Base-by-base conservation (phyloP, 2,329 filamentous ascomycete genomes). In the Fusarium xylarioides region DNA sequence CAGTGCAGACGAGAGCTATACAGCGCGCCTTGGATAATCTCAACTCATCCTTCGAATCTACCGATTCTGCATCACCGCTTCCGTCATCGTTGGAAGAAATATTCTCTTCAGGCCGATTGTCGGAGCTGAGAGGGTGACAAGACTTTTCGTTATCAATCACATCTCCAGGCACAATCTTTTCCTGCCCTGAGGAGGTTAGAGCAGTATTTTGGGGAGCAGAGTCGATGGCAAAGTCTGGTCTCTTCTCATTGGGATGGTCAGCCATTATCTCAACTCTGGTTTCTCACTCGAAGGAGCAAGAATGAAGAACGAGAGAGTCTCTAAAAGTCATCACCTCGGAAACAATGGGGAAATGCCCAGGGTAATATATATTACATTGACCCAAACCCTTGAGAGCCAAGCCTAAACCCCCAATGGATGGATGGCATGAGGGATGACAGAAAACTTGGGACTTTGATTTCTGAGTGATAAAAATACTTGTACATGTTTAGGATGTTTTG, bases 1-100 rank as follows among this genome's bases (percentile, higher is more conserved):
- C 81, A 0, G 87, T 89, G 3, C 83, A 83, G 9, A 89, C 88
- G 16, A 90, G 82, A 9, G 86, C 87, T 49, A 90, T 86, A 67
- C 85, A 86, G 30, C 85, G 82, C n/a, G 82, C 84, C 73, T 84
- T 88, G 28, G 87, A 88, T 44, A 87, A 78, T 7, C 81, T 80
- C 18, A 84, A 69, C 21, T 70, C 74, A 15, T 77, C 63, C 26
- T 78, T 76, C 30, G 78, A 76, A 16, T 69, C 74, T 10, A 75
- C 62, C 4, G 70, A 74, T 26, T 76, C 70, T 21, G 47, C 63
- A 38, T 71, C 66, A 21, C 63, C 68, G 16, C 56, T 66, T 52
- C 50, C 57, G 30, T 63, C 63, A 26, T 46, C 59, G 28, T 43
- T 37, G 14, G 10, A 35, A 26, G 42, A 52, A 16, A 49, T 18